phyloP scores from a whole-genome alignment of 2,329 filamentous ascomycete genomes.

The Cladophialophora yegresii region DNA sequence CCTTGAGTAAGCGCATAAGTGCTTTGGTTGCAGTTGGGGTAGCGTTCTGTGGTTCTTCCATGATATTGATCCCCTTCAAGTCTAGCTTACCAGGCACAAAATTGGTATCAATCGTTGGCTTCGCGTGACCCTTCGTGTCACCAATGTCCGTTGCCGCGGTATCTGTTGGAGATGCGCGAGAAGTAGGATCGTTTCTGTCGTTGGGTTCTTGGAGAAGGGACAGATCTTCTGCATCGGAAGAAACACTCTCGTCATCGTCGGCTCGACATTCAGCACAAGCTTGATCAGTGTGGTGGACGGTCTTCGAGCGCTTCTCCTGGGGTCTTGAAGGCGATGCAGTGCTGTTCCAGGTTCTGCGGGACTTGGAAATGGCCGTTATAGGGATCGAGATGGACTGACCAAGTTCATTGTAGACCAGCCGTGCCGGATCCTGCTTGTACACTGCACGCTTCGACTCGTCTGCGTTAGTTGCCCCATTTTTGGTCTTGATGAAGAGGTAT shows the following conservation, averaged over 20 bases:
- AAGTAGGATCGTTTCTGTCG: not conserved
- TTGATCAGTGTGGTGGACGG: slow-evolving; percentile 21
- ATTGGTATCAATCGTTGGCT: slow-evolving; percentile 46
- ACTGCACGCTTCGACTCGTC: not conserved
- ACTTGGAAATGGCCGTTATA: slow-evolving; percentile 52
- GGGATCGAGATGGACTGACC: slow-evolving; percentile 53
- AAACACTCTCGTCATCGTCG: slow-evolving; percentile 39
- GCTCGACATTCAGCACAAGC: slow-evolving; percentile 23
- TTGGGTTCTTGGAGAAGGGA: slow-evolving; percentile 41
- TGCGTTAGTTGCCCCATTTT: slow-evolving; percentile 25
- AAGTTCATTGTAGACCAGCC: slow-evolving; percentile 47
- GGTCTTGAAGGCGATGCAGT: slow-evolving; percentile 21
- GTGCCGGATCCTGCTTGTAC: slow-evolving; percentile 38
- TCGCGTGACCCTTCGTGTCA: slow-evolving; percentile 14
- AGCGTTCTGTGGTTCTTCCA: slow-evolving; percentile 68
- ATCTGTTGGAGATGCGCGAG: not conserved
- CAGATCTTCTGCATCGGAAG: slow-evolving; percentile 52
- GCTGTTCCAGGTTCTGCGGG: slow-evolving; percentile 42
- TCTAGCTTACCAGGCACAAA: slow-evolving; percentile 71
- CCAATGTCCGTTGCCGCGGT: not conserved
- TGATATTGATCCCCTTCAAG: slow-evolving; percentile 61
- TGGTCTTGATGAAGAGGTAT: slow-evolving; percentile 69
- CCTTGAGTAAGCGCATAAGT: slow-evolving; percentile 65
- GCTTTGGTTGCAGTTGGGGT: slow-evolving; percentile 61
- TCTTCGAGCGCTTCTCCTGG: slow-evolving; percentile 30